Evolutionary conservation across 352 stramenopile genomes (phyloP).

Genomic region (Halophytophthora polymorphica): DNA sequence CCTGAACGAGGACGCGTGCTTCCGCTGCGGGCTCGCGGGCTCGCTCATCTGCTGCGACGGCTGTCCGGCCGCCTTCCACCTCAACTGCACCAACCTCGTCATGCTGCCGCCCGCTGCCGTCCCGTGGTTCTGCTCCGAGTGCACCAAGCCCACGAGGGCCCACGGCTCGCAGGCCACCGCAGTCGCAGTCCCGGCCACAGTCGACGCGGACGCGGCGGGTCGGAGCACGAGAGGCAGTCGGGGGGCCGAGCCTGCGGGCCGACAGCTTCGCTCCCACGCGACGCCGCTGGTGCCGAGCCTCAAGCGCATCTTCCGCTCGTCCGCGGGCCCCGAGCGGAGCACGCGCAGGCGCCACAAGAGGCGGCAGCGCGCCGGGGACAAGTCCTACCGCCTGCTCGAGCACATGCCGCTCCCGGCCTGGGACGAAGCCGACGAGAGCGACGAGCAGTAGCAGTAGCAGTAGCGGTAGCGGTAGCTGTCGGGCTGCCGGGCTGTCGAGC

Average conservation of each 20-base stretch:
- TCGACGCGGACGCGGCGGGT: not conserved
- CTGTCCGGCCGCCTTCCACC: slow-evolving; percentile 72
- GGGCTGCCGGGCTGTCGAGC: not conserved
- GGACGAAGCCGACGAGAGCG: slow-evolving; percentile 36
- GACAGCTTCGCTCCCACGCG: slow-evolving; percentile 45
- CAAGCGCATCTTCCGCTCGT: slow-evolving; percentile 61
- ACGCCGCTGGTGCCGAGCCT: slow-evolving; percentile 44
- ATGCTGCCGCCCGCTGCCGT: slow-evolving; percentile 49
- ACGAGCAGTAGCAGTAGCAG: slow-evolving; percentile 17
- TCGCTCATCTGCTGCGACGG: slow-evolving; percentile 82
- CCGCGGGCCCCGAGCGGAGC: slow-evolving; percentile 19
- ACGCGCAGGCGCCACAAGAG: slow-evolving; percentile 56
- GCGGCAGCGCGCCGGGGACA: slow-evolving; percentile 40
- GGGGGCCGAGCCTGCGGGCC: slow-evolving; percentile 21
- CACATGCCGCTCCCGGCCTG: slow-evolving; percentile 52
- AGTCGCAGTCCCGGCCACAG: slow-evolving; percentile 7
- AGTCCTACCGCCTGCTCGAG: slow-evolving; percentile 63
- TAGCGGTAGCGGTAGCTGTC: not conserved
- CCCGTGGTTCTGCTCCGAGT: slow-evolving; percentile 70
- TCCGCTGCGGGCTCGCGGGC: slow-evolving; percentile 65
- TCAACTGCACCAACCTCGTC: slow-evolving; percentile 70
- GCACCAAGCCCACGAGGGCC: slow-evolving; percentile 46
- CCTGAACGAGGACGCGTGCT: slow-evolving; percentile 78
- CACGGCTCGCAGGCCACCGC: slow-evolving; percentile 16
- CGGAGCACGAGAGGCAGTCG: slow-evolving; percentile 15